These are phyloP conservation scores for Glarea lozoyensis DNA, from an alignment of 495 filamentous ascomycete species.

Conservation along the genomic window DNA sequence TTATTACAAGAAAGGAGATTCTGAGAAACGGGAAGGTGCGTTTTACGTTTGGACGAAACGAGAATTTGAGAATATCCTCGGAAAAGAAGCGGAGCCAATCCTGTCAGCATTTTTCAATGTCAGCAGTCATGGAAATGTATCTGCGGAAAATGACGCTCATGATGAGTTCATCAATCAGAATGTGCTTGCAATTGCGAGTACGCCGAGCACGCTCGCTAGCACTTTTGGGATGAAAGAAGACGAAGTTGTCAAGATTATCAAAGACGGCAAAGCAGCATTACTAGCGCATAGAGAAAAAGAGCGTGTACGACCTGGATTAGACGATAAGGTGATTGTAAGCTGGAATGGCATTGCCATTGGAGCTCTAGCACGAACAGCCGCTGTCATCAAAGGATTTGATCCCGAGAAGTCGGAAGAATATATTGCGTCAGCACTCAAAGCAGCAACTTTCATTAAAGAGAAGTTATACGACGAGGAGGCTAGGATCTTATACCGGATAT, in stretches of 20 bases:
- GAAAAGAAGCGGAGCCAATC: conserved; percentile 58
- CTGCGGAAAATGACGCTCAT: conserved; percentile 73
- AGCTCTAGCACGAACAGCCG: conserved; percentile 64
- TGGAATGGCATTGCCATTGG: conserved; percentile 91
- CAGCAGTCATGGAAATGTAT: conserved; percentile 79
- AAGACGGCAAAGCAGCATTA: conserved; percentile 58
- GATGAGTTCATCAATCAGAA: conserved; percentile 91
- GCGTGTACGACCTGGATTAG: conserved; percentile 70
- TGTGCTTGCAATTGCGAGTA: conserved; percentile 40
- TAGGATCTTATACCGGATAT: conserved; percentile 65
- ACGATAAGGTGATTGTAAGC: conserved; percentile 82
- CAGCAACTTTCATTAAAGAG: conserved; percentile 65
- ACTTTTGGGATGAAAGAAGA: conserved; percentile 69
- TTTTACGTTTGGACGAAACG: conserved; percentile 93
- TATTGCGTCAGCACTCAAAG: conserved; percentile 53
- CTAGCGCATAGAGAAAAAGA: conserved; percentile 63
- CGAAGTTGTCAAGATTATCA: conserved; percentile 65
- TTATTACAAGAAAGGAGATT: conserved; percentile 62
- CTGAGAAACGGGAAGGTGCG: conserved; percentile 84
- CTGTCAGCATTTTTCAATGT: conserved; percentile 83
- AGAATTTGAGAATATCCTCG: conserved; percentile 75
- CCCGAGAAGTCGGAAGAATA: conserved; percentile 48
- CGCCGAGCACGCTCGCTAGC: conserved; percentile 58
- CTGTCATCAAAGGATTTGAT: conserved; percentile 55
- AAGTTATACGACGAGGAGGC: conserved; percentile 63